Conservation (phyloP, 768 basidiomycete genomes). For the Xerocomus potaroensis region DNA sequence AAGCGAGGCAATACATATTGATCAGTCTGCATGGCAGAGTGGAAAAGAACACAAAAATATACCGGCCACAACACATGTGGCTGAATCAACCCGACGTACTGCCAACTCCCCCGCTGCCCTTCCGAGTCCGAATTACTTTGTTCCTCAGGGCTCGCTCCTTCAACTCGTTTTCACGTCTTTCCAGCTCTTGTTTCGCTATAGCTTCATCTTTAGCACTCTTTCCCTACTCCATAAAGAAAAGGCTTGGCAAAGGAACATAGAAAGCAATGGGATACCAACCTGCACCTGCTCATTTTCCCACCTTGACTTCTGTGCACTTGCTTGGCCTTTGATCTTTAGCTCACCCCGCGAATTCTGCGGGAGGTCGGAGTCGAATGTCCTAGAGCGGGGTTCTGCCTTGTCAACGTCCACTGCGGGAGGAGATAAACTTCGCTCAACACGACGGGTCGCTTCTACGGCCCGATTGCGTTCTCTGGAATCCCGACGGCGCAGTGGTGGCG, state of each 20-base stretch:
- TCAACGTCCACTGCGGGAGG: conserved; percentile 23
- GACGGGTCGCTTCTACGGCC: conserved; percentile 15
- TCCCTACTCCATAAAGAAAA: conserved; percentile 19
- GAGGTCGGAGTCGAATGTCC: conserved; percentile 27
- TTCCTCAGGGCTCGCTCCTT: conserved; percentile 81
- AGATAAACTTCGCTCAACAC: conserved; percentile 26
- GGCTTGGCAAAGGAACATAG: conserved; percentile 5
- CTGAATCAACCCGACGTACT: conserved; percentile 18
- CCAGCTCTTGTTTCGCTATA: conserved; percentile 44
- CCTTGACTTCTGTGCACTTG: conserved; percentile 50
- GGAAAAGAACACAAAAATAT: conserved; percentile 17
- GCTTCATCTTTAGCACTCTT: conserved; percentile 4
- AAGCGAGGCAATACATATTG: conserved; percentile 14
- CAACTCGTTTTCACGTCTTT: conserved; percentile 70
- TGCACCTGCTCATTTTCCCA: conserved; percentile 43
- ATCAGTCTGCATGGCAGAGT: conserved; percentile 20
- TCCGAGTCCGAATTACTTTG: conserved; percentile 74
- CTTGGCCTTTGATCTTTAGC: conserved; percentile 75
- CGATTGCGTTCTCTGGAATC: conserved; percentile 26
- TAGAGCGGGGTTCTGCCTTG: conserved; percentile 18
- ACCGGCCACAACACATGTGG: conserved; percentile 12
- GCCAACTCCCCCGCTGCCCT: conserved; percentile 34
- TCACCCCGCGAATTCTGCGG: conserved; percentile 40
- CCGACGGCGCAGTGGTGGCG: conserved; percentile 31
- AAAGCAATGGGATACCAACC: conserved; percentile 13